Evolutionary conservation across 352 stramenopile genomes (phyloP).

Genomic region (Phytophthora cryptogea): DNA sequence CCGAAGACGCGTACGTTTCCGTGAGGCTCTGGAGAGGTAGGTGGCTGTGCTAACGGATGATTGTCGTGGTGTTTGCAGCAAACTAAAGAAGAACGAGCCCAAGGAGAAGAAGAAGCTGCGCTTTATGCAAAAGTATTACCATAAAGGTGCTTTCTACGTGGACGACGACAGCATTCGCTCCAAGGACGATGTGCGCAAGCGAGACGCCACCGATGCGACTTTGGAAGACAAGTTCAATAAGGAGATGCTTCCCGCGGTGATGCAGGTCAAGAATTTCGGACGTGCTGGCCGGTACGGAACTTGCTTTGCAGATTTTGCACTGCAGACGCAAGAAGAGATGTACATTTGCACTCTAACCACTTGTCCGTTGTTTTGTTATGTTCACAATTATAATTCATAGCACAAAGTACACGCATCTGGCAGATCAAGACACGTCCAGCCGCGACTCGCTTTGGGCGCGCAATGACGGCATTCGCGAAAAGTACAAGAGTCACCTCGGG

Average conservation of each 20-base stretch:
- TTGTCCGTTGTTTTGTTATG: slow-evolving; percentile 16
- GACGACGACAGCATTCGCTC: slow-evolving; percentile 91
- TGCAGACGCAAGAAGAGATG: neutral
- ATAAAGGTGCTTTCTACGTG: slow-evolving; percentile 98
- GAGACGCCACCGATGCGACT: slow-evolving; percentile 89
- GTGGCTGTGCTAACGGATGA: slow-evolving; percentile 10
- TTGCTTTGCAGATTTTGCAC: slow-evolving; percentile 8
- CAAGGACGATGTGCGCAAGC: slow-evolving; percentile 91
- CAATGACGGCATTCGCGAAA: slow-evolving; percentile 83
- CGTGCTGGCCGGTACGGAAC: slow-evolving; percentile 86
- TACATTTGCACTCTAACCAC: slow-evolving; percentile 13
- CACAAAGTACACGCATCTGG: slow-evolving; percentile 98
- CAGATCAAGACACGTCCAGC: slow-evolving; percentile 96
- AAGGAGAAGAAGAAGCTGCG: slow-evolving; percentile 90
- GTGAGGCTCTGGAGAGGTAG: neutral
- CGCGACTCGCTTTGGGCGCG: slow-evolving; percentile 81
- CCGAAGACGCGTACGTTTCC: slow-evolving; percentile 87
- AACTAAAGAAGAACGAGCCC: slow-evolving; percentile 80
- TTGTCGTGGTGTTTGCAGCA: slow-evolving; percentile 38
- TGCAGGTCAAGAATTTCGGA: slow-evolving; percentile 99
- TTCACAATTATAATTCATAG: slow-evolving; percentile 39
- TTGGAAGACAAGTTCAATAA: slow-evolving; percentile 95
- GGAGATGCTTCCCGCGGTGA: slow-evolving; percentile 93
- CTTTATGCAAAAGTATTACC: slow-evolving; percentile 98
- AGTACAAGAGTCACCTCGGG: slow-evolving; percentile 74